phyloP scores from a whole-genome alignment of 1,284 basidiomycete genomes.

The Ustilago hordei region DNA sequence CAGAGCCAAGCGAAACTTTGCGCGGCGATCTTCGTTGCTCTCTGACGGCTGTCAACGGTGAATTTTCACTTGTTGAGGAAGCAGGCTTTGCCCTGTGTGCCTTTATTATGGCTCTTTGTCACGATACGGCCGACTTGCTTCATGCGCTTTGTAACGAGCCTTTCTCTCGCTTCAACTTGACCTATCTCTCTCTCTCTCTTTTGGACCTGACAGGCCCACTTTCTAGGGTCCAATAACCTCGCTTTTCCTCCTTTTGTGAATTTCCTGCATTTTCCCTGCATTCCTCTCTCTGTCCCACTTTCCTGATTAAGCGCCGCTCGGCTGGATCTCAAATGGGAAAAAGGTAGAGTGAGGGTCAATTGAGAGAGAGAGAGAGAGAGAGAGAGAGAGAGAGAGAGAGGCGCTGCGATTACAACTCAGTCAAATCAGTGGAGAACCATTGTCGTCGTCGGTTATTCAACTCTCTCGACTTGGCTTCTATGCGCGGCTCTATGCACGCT shows the following conservation, averaged over 20 bases:
- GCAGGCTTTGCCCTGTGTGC: background rate
- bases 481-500: background rate
- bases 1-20: background rate
- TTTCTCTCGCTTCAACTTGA: background rate
- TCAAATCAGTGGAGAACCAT: too few relatives aligned
- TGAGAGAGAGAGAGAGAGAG: background rate
- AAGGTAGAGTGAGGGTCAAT: background rate
- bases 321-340: background rate
- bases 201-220: background rate
- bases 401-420: background rate
- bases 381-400: background rate
- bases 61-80: background rate
- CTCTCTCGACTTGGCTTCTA: background rate
- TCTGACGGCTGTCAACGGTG: slow-evolving; percentile 1
- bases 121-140: background rate
- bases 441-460: background rate
- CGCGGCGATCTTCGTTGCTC: background rate
- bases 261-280: slow-evolving; percentile 2
- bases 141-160: background rate
- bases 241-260: background rate
- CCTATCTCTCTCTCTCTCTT: too few relatives aligned
- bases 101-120: background rate
- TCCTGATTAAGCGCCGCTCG: slow-evolving; percentile 2
- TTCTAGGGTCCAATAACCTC: background rate
- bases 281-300: background rate